Evolutionary conservation across 495 filamentous ascomycete species (phyloP).

Genomic region (Penicillium herquei): DNA sequence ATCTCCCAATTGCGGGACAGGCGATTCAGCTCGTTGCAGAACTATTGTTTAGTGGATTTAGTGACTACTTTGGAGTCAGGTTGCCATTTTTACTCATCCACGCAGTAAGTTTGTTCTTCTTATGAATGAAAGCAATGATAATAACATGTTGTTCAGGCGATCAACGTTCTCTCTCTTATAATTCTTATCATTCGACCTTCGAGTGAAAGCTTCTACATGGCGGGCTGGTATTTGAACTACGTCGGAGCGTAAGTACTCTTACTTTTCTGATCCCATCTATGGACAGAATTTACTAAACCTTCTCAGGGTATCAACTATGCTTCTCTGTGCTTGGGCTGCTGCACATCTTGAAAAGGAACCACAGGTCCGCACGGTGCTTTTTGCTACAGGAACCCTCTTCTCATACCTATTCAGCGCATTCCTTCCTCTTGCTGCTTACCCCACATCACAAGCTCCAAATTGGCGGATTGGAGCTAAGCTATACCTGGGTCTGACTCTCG

Average conservation of each 20-base stretch:
- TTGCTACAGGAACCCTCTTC: slow-evolving; percentile 16
- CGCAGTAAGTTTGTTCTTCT: not conserved
- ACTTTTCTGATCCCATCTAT: too few relatives aligned
- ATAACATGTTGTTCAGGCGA: not conserved
- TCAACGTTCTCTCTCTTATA: slow-evolving; percentile 13
- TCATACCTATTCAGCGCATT: slow-evolving; percentile 15
- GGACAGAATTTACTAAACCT: too few relatives aligned
- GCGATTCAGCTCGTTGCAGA: slow-evolving; percentile 17
- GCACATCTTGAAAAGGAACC: slow-evolving; percentile 16
- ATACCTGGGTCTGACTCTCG: slow-evolving; percentile 8
- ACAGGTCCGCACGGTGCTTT: slow-evolving; percentile 18
- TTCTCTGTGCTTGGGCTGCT: slow-evolving; percentile 18
- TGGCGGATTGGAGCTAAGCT: slow-evolving; percentile 16
- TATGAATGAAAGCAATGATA: not conserved
- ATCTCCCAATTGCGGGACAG: slow-evolving; percentile 15
- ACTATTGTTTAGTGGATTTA: slow-evolving; percentile 15
- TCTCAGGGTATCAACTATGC: slow-evolving; percentile 14
- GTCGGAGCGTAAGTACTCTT: slow-evolving; percentile 12
- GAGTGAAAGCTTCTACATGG: slow-evolving; percentile 12
- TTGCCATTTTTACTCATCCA: slow-evolving; percentile 16
- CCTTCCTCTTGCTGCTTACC: slow-evolving; percentile 15
- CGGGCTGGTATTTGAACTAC: slow-evolving; percentile 16
- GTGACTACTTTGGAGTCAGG: slow-evolving; percentile 12
- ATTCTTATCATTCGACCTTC: slow-evolving; percentile 12
- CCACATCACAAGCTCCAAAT: slow-evolving; percentile 11